Conservation (phyloP, 176 grass and related monocot species). For the Avena sativa region DNA sequence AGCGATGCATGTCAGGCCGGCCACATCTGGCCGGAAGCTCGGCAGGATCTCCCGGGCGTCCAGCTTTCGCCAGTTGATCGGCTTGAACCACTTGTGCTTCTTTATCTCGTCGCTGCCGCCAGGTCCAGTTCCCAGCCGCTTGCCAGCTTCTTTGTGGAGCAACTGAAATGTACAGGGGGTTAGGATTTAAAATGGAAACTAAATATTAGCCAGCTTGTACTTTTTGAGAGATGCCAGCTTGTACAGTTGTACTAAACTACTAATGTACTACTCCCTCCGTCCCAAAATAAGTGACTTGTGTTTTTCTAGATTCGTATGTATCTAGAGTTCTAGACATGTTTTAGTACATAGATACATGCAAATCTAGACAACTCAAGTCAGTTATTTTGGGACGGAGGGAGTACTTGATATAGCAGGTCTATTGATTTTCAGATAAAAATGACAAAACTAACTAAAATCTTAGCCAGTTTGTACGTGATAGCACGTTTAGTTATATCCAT, state of each 20-base stretch:
- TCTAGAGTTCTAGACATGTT: too few relatives aligned
- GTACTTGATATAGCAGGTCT: background rate
- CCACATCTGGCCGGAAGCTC: slow-evolving; percentile 76
- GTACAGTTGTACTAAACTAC: too few relatives aligned
- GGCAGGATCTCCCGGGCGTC: slow-evolving; percentile 76
- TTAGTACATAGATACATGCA: too few relatives aligned
- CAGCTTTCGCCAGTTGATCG: slow-evolving; percentile 88
- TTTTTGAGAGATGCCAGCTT: background rate
- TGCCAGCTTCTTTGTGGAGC: slow-evolving; percentile 82
- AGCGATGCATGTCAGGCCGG: slow-evolving; percentile 67
- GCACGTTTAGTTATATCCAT: background rate
- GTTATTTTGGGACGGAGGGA: too few relatives aligned
- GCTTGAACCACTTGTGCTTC: slow-evolving; percentile 94
- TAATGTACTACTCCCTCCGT: background rate
- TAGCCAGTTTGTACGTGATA: background rate
- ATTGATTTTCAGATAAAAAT: background rate
- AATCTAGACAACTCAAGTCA: too few relatives aligned
- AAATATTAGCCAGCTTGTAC: background rate
- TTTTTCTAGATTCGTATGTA: too few relatives aligned
- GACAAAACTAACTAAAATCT: background rate
- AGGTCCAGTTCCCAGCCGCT: slow-evolving; percentile 63
- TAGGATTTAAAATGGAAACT: background rate
- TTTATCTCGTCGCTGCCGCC: slow-evolving; percentile 75
- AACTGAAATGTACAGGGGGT: slow-evolving; percentile 48
- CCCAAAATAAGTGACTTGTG: too few relatives aligned